phyloP scores from a whole-genome alignment of 257 asterid genomes.

The Leptodermis oblonga region DNA sequence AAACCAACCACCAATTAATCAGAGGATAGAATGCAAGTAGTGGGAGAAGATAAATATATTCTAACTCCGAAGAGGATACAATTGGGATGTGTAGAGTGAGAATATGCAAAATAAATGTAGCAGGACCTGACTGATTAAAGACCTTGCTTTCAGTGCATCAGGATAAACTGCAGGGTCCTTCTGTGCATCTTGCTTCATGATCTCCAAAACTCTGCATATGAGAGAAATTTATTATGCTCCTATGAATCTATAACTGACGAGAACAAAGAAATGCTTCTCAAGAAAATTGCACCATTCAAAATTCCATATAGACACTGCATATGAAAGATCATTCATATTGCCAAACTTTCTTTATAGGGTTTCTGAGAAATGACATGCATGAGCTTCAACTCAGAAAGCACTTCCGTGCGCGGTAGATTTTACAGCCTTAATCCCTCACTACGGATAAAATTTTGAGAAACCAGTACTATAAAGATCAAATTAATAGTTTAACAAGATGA shows the following conservation, averaged over 20 bases:
- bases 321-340: not conserved
- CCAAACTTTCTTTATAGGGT: not conserved
- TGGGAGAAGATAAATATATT: not conserved
- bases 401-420: not conserved
- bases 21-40: not conserved
- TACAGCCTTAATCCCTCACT: not conserved
- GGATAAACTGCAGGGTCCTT: constrained; percentile 77
- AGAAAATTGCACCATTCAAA: not conserved
- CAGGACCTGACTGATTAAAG: constrained; percentile 67
- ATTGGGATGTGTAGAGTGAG: not conserved
- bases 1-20: not conserved
- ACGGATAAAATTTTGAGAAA: not conserved
- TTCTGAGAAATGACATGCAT: not conserved
- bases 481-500: no score
- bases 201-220: constrained; percentile 76
- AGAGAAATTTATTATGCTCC: not conserved
- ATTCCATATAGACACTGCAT: not conserved
- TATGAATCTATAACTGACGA: not conserved
- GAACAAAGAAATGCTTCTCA: not conserved
- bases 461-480: not conserved
- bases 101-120: not conserved
- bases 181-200: constrained; percentile 83
- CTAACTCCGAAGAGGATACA: not conserved
- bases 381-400: not conserved
- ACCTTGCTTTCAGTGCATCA: constrained; percentile 71